Conservation (phyloP, 306 rosid species). For the Styphnolobium japonicum region DNA sequence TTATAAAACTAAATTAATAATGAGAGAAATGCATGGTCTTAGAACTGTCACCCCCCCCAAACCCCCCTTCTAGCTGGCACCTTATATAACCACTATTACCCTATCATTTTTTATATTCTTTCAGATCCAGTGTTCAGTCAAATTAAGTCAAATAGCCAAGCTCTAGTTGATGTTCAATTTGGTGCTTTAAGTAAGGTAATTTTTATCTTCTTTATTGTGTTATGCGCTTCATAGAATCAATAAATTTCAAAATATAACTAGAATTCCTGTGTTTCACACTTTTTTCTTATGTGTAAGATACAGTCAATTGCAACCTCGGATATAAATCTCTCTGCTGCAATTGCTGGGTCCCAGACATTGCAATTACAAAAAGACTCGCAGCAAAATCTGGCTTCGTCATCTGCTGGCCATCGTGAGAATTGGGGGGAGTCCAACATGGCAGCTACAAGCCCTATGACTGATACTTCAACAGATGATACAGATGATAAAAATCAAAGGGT, state of each 20-base stretch:
- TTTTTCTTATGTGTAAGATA: constrained; percentile 3
- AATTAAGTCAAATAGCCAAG: constrained; percentile 45
- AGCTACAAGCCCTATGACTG: constrained; percentile 65
- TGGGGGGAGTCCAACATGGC: constrained; percentile 75
- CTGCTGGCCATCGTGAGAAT: constrained; percentile 57
- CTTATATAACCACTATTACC: neutral
- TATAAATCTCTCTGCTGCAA: constrained; percentile 33
- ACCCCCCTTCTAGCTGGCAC: neutral
- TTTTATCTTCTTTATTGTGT: neutral
- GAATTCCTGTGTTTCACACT: neutral
- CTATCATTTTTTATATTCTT: neutral
- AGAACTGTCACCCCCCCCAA: neutral
- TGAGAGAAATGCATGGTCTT: neutral
- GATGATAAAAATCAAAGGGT: constrained; percentile 69
- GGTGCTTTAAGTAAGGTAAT: constrained; percentile 51
- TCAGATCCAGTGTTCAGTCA: constrained; percentile 53
- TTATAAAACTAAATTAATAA: neutral
- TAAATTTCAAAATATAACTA: neutral
- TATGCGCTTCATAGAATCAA: neutral
- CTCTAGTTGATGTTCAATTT: constrained; percentile 44
- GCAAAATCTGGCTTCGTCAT: constrained; percentile 41
- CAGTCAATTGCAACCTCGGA: constrained; percentile 38
- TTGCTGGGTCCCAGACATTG: constrained; percentile 44
- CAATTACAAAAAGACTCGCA: constrained; percentile 40
- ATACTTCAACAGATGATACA: constrained; percentile 69